Evolutionary conservation across 768 basidiomycete species (phyloP), one percentile per base, ranked within the genome.

Genomic region (Dacryopinax spathularia): DNA sequence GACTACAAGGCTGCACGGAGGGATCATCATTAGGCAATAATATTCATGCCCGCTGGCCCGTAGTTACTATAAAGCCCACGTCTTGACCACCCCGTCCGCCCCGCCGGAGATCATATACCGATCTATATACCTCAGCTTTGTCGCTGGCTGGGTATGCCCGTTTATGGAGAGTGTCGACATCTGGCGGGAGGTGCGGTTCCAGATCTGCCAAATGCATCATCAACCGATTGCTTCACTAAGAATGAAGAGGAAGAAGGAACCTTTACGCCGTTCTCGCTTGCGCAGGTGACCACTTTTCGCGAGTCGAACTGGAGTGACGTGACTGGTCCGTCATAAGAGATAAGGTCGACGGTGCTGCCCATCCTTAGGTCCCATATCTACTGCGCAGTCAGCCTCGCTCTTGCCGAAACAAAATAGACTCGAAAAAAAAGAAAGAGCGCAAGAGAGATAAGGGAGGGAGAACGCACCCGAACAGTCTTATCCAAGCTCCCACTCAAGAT

Each of bases 311-410:
- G 96, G 29, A 99, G 76, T 20, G 84, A 83, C 1, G 93, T 95
- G 41, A 99, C 88, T 6, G 86, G 86, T 70, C 90, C 85, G 68
- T 98, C 93, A 73, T 89, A 96, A 67, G 85, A 82, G 68, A 98
- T 83, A 4, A 90, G 89, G 69, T 99, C 95, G 62, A 88, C 84
- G 35, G 87, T 85, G 27, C 85, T 81, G 10, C 96, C 95, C 12
- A 85, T 91, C 16, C 96, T 85, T 31, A 99, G 82, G 71, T 99
- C 96, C 96, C 96, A 98, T 65, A 96, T 90, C 91, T 95, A 63
- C 13, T 37, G 36, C 36, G 12, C 36, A 37, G n/a, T 27, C 20
- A 37, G 16, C 20, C 1, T 3, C 16, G 7, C 12, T 22, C 27
- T n/a, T 16, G 27, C 25, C n/a, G n/a, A n/a, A n/a, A 43, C 56